These are phyloP conservation scores for Candida pseudoviswanathii DNA, from an alignment of 1,139 yeast genomes.

Conservation along the genomic window DNA sequence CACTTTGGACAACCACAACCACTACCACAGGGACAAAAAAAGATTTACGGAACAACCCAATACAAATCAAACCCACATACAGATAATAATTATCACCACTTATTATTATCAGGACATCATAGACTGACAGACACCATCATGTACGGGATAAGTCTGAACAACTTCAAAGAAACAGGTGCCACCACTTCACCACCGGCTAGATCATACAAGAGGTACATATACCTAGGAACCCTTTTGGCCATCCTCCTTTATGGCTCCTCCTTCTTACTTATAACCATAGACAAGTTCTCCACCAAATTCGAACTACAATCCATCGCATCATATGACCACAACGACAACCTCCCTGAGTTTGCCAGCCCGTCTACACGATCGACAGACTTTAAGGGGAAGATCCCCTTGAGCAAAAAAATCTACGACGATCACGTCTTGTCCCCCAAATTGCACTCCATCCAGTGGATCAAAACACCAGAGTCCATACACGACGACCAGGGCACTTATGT, in stretches of 20 bases:
- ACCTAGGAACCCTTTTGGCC: slow-evolving; percentile 26
- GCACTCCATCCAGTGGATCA: slow-evolving; percentile 68
- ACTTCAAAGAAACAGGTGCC: slow-evolving; percentile 3
- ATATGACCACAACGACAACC: slow-evolving; percentile 9
- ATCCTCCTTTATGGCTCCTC: slow-evolving; percentile 44
- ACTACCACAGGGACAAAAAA: background rate
- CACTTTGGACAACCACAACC: too few relatives aligned
- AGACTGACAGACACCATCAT: background rate
- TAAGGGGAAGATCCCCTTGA: slow-evolving; percentile 30
- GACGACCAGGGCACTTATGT: slow-evolving; percentile 61
- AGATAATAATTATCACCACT: background rate
- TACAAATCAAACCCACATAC: background rate
- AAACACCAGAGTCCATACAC: slow-evolving; percentile 43
- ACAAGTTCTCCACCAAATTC: slow-evolving; percentile 17
- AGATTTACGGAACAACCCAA: background rate
- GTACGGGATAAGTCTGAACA: background rate
- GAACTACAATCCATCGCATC: slow-evolving; percentile 11
- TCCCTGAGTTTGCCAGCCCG: slow-evolving; percentile 23
- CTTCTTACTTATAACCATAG: slow-evolving; percentile 31
- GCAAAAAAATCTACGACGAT: slow-evolving; percentile 19
- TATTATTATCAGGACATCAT: background rate
- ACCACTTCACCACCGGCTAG: background rate
- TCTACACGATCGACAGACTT: slow-evolving; percentile 34
- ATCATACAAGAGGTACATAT: slow-evolving; percentile 6
- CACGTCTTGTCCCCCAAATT: slow-evolving; percentile 52